phyloP scores from a whole-genome alignment of 805 yeast species.

The Ogataea neopini region DNA sequence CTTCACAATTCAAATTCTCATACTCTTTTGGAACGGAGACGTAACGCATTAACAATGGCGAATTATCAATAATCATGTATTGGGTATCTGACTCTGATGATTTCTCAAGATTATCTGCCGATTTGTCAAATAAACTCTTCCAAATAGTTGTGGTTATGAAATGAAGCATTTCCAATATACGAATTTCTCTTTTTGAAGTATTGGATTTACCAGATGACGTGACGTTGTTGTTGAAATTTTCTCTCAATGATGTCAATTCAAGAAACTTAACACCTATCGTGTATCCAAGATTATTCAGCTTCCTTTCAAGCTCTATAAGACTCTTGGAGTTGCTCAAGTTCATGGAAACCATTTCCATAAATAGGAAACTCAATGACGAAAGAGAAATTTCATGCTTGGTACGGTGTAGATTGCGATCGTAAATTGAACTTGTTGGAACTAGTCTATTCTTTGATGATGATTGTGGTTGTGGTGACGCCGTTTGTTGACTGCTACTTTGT shows the following conservation, averaged over 20 bases:
- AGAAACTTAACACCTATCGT: conserved; percentile 70
- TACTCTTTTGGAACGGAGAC: conserved; percentile 80
- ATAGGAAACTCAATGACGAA: conserved; percentile 66
- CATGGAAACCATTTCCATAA: conserved; percentile 69
- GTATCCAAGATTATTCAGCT: conserved; percentile 72
- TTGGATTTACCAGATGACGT: conserved; percentile 61
- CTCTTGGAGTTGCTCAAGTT: conserved; percentile 62
- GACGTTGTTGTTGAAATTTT: conserved; percentile 47
- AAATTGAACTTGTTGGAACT: conserved; percentile 42
- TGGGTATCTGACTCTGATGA: conserved; percentile 61
- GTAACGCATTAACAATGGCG: conserved; percentile 69
- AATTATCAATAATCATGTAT: conserved; percentile 76
- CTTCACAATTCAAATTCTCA: conserved; percentile 74
- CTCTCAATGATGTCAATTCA: conserved; percentile 69
- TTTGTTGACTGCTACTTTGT: conserved; percentile 2
- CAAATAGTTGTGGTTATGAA: conserved; percentile 74
- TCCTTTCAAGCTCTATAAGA: conserved; percentile 60
- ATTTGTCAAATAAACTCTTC: conserved; percentile 72
- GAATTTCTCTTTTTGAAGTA: conserved; percentile 61
- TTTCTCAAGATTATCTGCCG: conserved; percentile 50
- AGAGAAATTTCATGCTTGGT: conserved; percentile 66
- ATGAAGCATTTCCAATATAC: conserved; percentile 72
- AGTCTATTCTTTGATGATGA: conserved; percentile 8
- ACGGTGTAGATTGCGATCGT: conserved; percentile 69
- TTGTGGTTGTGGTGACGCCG: conserved; percentile 14